Percentiles rank a stretch among this genome's conserved stretches.
Conservation (phyloP, 2,329 filamentous ascomycete species). For the Penicillium sp. region DNA sequence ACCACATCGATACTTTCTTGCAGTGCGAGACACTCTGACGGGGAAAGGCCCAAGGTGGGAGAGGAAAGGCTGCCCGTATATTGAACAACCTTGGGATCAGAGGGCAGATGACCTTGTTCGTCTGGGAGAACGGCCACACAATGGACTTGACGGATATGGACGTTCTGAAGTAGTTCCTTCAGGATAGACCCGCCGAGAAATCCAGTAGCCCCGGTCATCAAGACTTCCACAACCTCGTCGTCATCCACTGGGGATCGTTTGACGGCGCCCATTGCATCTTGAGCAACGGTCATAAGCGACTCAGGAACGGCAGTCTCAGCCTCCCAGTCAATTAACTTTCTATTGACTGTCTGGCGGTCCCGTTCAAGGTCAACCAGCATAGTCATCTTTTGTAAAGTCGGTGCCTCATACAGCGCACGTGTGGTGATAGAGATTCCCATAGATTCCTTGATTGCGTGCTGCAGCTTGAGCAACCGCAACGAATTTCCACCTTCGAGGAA, state of each 20-base stretch:
- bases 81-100: slow-evolving; percentile 25
- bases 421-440: too few species aligned
- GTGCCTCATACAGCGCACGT: too few species aligned
- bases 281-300: not conserved
- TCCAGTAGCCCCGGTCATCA: slow-evolving; percentile 27
- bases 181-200: slow-evolving; percentile 41
- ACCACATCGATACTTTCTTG: slow-evolving; percentile 39
- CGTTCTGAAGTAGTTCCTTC: slow-evolving; percentile 27
- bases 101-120: slow-evolving; percentile 14
- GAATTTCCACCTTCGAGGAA: too few species aligned
- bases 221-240: slow-evolving; percentile 1
- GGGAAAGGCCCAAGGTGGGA: slow-evolving; percentile 35
- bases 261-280: not conserved
- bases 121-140: slow-evolving; percentile 35
- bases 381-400: too few species aligned
- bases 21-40: slow-evolving; percentile 26
- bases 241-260: not conserved
- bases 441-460: too few species aligned
- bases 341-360: not conserved
- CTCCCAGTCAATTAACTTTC: slow-evolving; percentile 35
- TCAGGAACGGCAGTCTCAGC: slow-evolving; percentile 26
- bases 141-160: slow-evolving; percentile 34
- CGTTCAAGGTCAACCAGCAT: too few species aligned
- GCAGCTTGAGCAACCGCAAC: too few species aligned
- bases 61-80: slow-evolving; percentile 36